Evolutionary conservation across 164 flowering plant genomes (phyloP).

Genomic region (Hamamelis virginiana): DNA sequence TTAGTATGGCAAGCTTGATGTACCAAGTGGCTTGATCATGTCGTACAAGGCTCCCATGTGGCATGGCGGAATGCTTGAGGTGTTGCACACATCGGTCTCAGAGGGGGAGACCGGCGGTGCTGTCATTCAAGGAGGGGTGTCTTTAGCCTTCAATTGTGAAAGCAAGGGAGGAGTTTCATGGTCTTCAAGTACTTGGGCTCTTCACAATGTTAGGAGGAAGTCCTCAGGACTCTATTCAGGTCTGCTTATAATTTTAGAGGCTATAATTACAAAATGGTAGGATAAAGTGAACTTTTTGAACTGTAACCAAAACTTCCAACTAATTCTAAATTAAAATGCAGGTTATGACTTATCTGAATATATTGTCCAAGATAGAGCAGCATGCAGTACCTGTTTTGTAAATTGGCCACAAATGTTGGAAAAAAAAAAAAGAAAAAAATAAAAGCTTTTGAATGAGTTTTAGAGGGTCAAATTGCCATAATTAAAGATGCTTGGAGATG

Average conservation of each 20-base stretch:
- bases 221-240: constrained; percentile 55
- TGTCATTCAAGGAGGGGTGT: constrained; percentile 69
- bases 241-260: constrained; percentile 2
- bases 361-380: too few relatives aligned
- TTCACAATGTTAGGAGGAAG: constrained; percentile 51
- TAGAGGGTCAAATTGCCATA: too few relatives aligned
- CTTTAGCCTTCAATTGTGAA: constrained; percentile 34
- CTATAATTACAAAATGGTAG: neutral
- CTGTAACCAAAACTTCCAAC: neutral
- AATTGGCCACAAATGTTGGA: too few relatives aligned
- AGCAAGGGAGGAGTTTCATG: constrained; percentile 38
- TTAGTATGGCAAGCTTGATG: constrained; percentile 59
- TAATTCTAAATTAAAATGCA: too few relatives aligned
- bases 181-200: constrained; percentile 66
- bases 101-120: constrained; percentile 41
- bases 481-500: too few relatives aligned
- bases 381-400: too few relatives aligned
- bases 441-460: too few relatives aligned
- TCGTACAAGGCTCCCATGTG: constrained; percentile 86
- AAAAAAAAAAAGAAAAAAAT: too few relatives aligned
- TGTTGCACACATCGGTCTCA: constrained; percentile 66
- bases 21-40: constrained; percentile 70
- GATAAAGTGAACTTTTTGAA: neutral
- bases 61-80: constrained; percentile 74
- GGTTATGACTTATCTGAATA: too few relatives aligned